phyloP scores from a whole-genome alignment of 2,329 filamentous ascomycete species.

The Penicillium griseofulvum region DNA sequence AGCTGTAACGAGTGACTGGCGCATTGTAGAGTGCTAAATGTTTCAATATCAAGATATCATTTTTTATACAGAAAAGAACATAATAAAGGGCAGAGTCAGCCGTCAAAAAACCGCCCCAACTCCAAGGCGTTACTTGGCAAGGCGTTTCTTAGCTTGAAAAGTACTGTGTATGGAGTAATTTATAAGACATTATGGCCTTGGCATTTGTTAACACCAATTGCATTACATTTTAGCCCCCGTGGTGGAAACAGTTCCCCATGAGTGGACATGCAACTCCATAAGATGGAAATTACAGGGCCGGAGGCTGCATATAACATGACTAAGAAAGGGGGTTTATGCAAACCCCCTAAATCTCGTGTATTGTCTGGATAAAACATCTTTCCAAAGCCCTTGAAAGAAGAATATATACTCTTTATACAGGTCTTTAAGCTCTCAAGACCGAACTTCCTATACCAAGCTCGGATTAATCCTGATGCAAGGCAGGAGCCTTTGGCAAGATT shows the following conservation, averaged over 20 bases:
- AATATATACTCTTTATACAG: not conserved
- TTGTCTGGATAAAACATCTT: not conserved
- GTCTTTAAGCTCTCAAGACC: not conserved
- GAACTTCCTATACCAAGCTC: not conserved
- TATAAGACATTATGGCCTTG: not conserved
- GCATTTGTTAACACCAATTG: not conserved
- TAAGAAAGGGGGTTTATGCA: too few species aligned
- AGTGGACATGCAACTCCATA: too few species aligned
- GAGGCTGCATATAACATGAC: too few species aligned
- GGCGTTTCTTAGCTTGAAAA: not conserved
- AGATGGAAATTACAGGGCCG: too few species aligned
- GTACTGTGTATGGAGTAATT: too few species aligned
- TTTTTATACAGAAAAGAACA: not conserved
- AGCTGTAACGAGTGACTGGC: not conserved
- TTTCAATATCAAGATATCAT: not conserved
- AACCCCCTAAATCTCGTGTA: not conserved
- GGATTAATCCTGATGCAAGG: constrained; percentile 22
- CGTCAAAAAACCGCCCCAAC: not conserved
- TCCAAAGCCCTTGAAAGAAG: not conserved
- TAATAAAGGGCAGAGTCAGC: too few species aligned
- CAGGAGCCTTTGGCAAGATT: constrained; percentile 30
- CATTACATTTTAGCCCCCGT: not conserved
- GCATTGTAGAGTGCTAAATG: not conserved
- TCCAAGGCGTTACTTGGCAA: not conserved
- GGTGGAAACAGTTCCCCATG: too few species aligned